phyloP scores from a whole-genome alignment of 306 rosid genomes.

The Delonix regia region DNA sequence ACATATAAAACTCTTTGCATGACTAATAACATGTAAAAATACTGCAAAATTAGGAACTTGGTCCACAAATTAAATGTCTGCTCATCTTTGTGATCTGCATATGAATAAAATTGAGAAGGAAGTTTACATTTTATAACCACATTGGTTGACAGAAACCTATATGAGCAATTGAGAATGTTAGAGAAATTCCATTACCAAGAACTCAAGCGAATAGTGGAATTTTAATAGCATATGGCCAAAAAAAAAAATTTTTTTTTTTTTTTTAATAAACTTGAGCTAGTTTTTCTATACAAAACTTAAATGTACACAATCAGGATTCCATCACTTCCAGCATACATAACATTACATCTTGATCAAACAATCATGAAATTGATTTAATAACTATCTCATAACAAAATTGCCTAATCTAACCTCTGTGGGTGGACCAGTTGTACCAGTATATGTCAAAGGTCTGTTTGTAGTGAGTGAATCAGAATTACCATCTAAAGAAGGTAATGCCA shows the following conservation, averaged over 20 bases:
- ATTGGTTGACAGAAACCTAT: conserved; percentile 1
- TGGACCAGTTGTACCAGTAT: conserved; percentile 47
- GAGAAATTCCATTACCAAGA: not conserved
- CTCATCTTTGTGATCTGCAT: conserved; percentile 6
- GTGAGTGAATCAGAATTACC: conserved; percentile 47
- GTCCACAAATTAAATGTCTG: conserved; percentile 14
- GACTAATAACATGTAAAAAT: conserved; percentile 9
- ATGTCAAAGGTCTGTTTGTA: conserved; percentile 58
- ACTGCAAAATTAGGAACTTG: conserved; percentile 16
- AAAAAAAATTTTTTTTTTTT: too few relatives aligned
- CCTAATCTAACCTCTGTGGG: conserved; percentile 54
- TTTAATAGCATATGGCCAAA: not conserved
- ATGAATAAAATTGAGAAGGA: conserved; percentile 18
- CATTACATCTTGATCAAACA: not conserved
- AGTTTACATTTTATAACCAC: conserved; percentile 9
- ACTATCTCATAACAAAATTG: not conserved
- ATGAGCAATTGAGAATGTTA: conserved; percentile 2
- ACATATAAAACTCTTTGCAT: conserved; percentile 4
- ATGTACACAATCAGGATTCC: not conserved
- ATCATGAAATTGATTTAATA: not conserved
- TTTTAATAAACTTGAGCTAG: not conserved
- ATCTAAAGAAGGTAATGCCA: conserved; percentile 56
- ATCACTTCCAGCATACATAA: not conserved
- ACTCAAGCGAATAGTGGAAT: conserved; percentile 7
- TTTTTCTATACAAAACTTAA: not conserved